Percentiles rank a stretch among this genome's conserved stretches.
Conservation (phyloP, 140 eudicot genomes). For the Senecio squalidus region DNA sequence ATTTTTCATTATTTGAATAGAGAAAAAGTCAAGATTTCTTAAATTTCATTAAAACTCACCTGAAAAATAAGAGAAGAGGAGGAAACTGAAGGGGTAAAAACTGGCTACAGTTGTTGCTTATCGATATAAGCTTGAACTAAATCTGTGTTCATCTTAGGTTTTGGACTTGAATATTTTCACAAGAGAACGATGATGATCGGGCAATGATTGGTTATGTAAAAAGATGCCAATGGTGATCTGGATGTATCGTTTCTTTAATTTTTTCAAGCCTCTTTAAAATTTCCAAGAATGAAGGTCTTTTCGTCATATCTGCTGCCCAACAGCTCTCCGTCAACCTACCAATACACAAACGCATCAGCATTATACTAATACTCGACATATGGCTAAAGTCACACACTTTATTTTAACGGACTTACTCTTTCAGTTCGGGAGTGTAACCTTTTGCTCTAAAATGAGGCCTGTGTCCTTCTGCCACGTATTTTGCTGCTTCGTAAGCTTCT, state of each 20-base stretch:
- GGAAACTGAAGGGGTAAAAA: conserved; percentile 10
- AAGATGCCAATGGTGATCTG: conserved; percentile 73
- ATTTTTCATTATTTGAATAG: conserved; percentile 17
- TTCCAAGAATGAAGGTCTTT: conserved; percentile 88
- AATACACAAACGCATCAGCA: conserved; percentile 1
- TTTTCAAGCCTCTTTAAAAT: conserved; percentile 77
- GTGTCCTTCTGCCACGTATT: conserved; percentile 76
- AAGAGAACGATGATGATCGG: conserved; percentile 14
- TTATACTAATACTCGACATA: neutral
- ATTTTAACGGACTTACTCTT: conserved; percentile 49
- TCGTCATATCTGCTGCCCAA: conserved; percentile 88
- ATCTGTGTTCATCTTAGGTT: conserved; percentile 4
- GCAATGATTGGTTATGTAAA: conserved; percentile 35
- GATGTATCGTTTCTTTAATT: conserved; percentile 47
- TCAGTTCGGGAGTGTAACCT: conserved; percentile 50
- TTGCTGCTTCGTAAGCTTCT: conserved; percentile 96
- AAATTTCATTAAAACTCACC: conserved; percentile 15
- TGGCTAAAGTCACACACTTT: neutral
- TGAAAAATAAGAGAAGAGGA: conserved; percentile 6
- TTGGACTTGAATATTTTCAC: conserved; percentile 15
- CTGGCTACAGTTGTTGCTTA: conserved; percentile 11
- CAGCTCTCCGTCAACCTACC: conserved; percentile 33
- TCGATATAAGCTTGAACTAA: conserved; percentile 10
- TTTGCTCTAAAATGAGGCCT: conserved; percentile 70
- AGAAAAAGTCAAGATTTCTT: conserved; percentile 14